Evolutionary conservation across 164 flowering plant genomes (phyloP).

Genomic region (Saururus chinensis): DNA sequence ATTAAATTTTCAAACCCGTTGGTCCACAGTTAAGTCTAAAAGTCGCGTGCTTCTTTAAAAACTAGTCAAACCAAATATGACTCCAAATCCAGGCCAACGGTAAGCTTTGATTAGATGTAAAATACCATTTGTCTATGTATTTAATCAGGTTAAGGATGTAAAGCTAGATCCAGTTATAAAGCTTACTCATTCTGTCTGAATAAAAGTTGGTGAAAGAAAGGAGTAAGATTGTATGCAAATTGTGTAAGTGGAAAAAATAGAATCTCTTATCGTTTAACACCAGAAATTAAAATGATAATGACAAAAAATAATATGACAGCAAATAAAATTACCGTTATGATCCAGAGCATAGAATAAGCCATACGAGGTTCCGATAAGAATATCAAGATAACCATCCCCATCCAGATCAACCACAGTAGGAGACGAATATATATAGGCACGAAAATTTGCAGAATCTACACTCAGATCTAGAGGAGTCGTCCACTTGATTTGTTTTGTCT

Average conservation of each 20-base stretch:
- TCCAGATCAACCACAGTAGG: slow-evolving; percentile 95
- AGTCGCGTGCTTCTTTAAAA: no score
- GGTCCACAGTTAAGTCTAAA: no score
- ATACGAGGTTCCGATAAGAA: slow-evolving; percentile 90
- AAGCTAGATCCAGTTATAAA: background rate
- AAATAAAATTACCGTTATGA: slow-evolving; percentile 70
- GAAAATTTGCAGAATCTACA: slow-evolving; percentile 55
- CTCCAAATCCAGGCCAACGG: no score
- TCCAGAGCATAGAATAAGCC: slow-evolving; percentile 92
- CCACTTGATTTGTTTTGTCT: slow-evolving; percentile 97
- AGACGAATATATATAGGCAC: slow-evolving; percentile 86
- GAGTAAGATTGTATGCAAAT: background rate
- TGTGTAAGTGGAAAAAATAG: background rate
- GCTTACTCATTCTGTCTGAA: background rate
- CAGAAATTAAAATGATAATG: background rate
- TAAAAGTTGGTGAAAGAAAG: background rate
- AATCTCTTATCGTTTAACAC: background rate
- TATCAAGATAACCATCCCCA: slow-evolving; percentile 95
- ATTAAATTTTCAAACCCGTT: no score
- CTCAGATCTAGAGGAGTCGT: slow-evolving; percentile 63
- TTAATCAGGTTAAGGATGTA: no score
- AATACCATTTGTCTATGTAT: no score
- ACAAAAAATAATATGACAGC: background rate
- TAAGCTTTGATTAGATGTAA: no score
- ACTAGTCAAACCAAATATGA: no score